phyloP scores from a whole-genome alignment of 164 flowering plant genomes.

The Paratinospora sagittata region DNA sequence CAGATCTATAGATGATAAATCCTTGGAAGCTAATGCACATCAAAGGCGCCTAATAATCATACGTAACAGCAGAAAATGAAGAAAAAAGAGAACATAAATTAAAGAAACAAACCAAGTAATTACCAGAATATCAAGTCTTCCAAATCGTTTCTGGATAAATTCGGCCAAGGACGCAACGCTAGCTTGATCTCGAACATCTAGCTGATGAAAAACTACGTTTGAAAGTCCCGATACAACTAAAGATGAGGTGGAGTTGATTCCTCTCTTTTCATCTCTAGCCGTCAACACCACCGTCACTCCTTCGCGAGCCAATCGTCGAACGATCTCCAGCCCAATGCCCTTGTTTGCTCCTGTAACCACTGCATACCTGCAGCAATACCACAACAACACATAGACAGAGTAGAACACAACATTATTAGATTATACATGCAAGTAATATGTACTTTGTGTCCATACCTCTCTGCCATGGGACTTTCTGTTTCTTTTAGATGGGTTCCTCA shows the following conservation, averaged over 20 bases:
- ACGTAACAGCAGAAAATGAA: too few species aligned
- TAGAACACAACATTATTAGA: too few species aligned
- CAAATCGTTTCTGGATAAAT: slow-evolving; percentile 6
- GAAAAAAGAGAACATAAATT: too few species aligned
- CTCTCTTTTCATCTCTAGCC: slow-evolving; percentile 16
- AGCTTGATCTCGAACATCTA: slow-evolving; percentile 10
- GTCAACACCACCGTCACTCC: slow-evolving; percentile 10
- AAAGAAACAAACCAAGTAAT: too few species aligned
- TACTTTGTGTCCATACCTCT: too few species aligned
- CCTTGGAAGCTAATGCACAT: not conserved
- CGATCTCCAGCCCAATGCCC: slow-evolving; percentile 13
- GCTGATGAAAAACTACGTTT: slow-evolving; percentile 16
- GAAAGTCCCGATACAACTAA: slow-evolving; percentile 6
- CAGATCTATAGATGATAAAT: not conserved
- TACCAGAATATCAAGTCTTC: slow-evolving; percentile 16
- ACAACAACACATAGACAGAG: too few species aligned
- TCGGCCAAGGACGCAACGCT: slow-evolving; percentile 4
- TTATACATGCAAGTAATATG: too few species aligned
- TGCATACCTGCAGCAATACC: slow-evolving; percentile 9
- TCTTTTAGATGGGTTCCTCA: too few species aligned
- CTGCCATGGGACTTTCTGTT: too few species aligned
- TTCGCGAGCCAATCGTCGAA: slow-evolving; percentile 2
- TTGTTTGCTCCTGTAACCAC: slow-evolving; percentile 17
- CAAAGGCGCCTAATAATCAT: too few species aligned
- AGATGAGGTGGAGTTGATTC: not conserved